Evolutionary conservation across 106 monocot genomes (phyloP).

Genomic region (Dendrobium nobile): DNA sequence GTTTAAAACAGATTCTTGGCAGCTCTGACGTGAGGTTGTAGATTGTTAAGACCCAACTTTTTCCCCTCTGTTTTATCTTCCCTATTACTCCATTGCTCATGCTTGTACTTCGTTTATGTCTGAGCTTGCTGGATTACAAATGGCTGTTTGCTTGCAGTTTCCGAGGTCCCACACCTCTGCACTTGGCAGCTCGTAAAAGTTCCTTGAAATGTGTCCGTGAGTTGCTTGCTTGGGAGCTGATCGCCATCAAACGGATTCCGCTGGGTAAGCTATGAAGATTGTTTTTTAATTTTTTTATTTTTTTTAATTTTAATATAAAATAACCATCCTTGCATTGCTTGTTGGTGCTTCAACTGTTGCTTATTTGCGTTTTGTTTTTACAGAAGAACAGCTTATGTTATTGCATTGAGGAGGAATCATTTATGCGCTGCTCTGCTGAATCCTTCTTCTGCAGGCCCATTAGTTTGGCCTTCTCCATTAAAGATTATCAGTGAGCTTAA

Average conservation of each 20-base stretch:
- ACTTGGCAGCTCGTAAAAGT: slow-evolving; percentile 87
- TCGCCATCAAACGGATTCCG: slow-evolving; percentile 73
- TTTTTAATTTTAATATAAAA: too few relatives aligned
- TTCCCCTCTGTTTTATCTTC: too few relatives aligned
- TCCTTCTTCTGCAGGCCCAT: slow-evolving; percentile 80
- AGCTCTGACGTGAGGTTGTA: too few relatives aligned
- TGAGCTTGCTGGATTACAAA: neutral
- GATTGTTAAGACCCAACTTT: too few relatives aligned
- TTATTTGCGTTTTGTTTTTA: neutral
- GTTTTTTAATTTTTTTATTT: neutral
- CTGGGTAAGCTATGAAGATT: slow-evolving; percentile 39
- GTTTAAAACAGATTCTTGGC: too few relatives aligned
- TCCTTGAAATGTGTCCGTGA: slow-evolving; percentile 77
- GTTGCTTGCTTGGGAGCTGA: slow-evolving; percentile 88
- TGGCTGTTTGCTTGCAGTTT: slow-evolving; percentile 24
- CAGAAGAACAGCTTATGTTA: slow-evolving; percentile 70
- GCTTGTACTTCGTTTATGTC: neutral
- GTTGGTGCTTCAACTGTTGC: too few relatives aligned
- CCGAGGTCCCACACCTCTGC: slow-evolving; percentile 82
- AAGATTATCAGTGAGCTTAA: slow-evolving; percentile 87
- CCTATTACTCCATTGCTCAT: neutral
- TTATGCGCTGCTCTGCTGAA: slow-evolving; percentile 79
- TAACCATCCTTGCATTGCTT: too few relatives aligned
- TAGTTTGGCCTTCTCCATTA: slow-evolving; percentile 88
- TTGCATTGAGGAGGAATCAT: slow-evolving; percentile 70